Percentiles rank a stretch among this genome's conserved stretches.
phyloP scores from a whole-genome alignment of 1,284 basidiomycete species.

The Trametes versicolor region DNA sequence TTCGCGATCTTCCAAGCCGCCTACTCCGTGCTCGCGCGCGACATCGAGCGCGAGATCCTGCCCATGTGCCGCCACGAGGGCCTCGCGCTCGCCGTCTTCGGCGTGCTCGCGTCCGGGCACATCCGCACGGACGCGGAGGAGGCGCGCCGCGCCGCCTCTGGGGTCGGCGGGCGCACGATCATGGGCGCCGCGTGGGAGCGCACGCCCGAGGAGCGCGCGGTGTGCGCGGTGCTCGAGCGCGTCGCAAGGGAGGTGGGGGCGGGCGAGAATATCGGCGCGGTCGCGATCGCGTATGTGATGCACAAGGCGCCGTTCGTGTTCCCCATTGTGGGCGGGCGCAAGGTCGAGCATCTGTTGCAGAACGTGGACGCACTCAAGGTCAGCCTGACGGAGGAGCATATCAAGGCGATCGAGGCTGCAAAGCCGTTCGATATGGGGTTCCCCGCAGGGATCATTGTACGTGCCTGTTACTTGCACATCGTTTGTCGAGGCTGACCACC shows the following conservation, averaged over 20 bases:
- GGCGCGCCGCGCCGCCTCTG: constrained; percentile 35
- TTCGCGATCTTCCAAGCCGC: constrained; percentile 61
- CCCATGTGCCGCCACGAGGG: constrained; percentile 59
- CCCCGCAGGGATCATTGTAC: not conserved
- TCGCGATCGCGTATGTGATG: constrained; percentile 19
- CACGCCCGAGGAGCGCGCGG: no score
- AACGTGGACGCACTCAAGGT: not conserved
- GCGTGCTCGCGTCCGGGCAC: constrained; percentile 32
- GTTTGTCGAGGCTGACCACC: not conserved
- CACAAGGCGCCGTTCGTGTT: not conserved
- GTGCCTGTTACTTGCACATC: not conserved
- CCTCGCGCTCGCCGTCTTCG: constrained; percentile 33
- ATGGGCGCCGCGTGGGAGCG: no score
- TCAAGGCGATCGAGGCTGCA: not conserved
- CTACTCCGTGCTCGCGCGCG: constrained; percentile 56
- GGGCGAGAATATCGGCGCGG: constrained; percentile 24
- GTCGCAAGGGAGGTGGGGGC: constrained; percentile 26
- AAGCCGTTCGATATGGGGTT: not conserved
- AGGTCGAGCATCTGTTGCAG: not conserved
- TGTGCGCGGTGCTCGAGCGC: constrained; percentile 28
- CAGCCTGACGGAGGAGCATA: not conserved
- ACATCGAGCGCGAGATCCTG: constrained; percentile 61
- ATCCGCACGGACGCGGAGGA: constrained; percentile 44
- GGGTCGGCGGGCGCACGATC: constrained; percentile 43
- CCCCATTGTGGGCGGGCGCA: not conserved